Base-by-base conservation (phyloP, 1,284 basidiomycete genomes). In the Malassezia sympodialis region DNA sequence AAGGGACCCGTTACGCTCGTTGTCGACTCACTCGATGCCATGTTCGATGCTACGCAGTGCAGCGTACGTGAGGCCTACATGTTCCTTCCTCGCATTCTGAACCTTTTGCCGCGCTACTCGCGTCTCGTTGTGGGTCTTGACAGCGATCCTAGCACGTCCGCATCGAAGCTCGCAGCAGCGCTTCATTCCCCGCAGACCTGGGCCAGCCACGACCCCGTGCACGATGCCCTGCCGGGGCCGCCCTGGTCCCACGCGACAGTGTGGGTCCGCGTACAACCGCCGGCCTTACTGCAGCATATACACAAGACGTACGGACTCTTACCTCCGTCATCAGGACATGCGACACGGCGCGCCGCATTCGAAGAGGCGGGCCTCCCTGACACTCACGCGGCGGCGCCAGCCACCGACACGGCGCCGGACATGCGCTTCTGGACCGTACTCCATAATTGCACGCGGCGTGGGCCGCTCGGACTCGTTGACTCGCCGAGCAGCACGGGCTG, bases 361-460 rank as follows among this genome's bases (percentile, higher is more conserved):
- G 53, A 51, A n/a, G 54, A 54, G 23, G 53, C 39, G 24, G 37
- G 37, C 8, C 28, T n/a, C 23, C 27, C 21, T 26, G 17, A 10
- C 54, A 61, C 31, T 30, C 28, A 30, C 27, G 23, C 26, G n/a
- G 39, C 27, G 19, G 30, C n/a, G 14, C 1, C 37, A 21, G 11
- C 30, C 14, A 21, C 39, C n/a, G 40, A 37, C 12, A 15, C 17
- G 11, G 53, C 51, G n/a, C 53, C 53, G 15, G 63, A 67, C 42
- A 49, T 54, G 8, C 54, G 66, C 15, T 69, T 67, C 48, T 67
- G 66, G 66, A 59, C 61, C 26, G 51, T 69, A 1, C 44, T 69
- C 11, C 55, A 62, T 35, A 66, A 61, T 28, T 56, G 60, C 2
- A 44, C 59, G 0, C 40, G 32, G 15, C 58, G 67, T 23, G 67